These are phyloP conservation scores for Leucaena leucocephala DNA, from an alignment of 306 rosid genomes.

Conservation along the genomic window DNA sequence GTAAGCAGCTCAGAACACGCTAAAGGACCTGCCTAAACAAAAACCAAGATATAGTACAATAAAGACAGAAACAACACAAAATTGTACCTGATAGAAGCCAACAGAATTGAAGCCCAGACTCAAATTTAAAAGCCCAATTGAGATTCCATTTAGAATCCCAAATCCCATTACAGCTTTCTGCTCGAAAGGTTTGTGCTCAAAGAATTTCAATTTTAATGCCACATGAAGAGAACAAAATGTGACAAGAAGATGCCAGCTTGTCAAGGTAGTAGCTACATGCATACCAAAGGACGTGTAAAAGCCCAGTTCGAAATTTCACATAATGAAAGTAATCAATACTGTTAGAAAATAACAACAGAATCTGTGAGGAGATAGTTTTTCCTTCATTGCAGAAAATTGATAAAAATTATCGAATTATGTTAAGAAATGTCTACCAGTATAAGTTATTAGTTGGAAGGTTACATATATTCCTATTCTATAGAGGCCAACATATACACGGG, in stretches of 20 bases:
- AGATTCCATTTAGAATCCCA: conserved; percentile 95
- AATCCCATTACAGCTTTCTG: conserved; percentile 82
- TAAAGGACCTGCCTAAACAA: background rate
- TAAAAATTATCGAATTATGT: background rate
- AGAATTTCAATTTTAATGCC: conserved; percentile 82
- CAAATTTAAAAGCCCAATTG: conserved; percentile 94
- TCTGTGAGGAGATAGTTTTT: background rate
- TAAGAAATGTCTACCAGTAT: conserved; percentile 2
- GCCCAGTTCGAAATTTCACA: background rate
- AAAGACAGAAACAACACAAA: conserved; percentile 34
- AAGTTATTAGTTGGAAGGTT: background rate
- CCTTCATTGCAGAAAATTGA: background rate
- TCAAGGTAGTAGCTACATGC: conserved; percentile 92
- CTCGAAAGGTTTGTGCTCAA: conserved; percentile 93
- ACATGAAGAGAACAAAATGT: conserved; percentile 95
- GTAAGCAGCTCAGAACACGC: conserved; percentile 31
- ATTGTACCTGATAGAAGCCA: conserved; percentile 90
- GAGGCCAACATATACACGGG: conserved; percentile 15
- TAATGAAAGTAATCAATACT: background rate
- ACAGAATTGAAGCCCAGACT: conserved; percentile 98
- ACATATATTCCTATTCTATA: background rate
- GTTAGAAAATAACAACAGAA: background rate
- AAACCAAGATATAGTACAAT: conserved; percentile 24
- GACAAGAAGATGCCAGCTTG: conserved; percentile 99
- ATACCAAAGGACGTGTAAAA: background rate